These are phyloP conservation scores for Pseudocercospora crystallina DNA, from an alignment of 2,329 filamentous ascomycete genomes.

Conservation along the genomic window DNA sequence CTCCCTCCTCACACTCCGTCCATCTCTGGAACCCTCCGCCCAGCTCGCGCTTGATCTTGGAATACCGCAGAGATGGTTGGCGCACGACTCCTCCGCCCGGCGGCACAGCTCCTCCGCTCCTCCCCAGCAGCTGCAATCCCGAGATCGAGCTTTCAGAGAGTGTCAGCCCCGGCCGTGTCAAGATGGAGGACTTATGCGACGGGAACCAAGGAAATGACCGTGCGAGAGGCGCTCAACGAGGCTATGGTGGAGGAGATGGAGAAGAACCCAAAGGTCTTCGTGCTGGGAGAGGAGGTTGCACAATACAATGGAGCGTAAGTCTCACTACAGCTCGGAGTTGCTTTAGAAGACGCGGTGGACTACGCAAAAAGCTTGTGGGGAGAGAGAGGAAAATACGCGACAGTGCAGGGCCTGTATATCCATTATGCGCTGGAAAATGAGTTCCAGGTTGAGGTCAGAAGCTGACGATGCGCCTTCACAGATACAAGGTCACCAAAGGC, in stretches of 20 bases:
- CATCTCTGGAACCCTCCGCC: no score
- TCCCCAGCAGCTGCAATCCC: slow-evolving; percentile 50
- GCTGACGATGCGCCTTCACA: slow-evolving; percentile 44
- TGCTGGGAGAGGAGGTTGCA: slow-evolving; percentile 96
- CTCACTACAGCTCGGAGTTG: not conserved
- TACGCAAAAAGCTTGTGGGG: not conserved
- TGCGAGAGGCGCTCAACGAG: slow-evolving; percentile 96
- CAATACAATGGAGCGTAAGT: slow-evolving; percentile 95
- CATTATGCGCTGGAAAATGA: not conserved
- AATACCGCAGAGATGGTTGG: slow-evolving; percentile 51
- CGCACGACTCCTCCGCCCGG: slow-evolving; percentile 63
- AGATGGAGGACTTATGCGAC: slow-evolving; percentile 58
- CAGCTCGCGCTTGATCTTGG: slow-evolving; percentile 3
- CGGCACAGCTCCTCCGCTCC: slow-evolving; percentile 61
- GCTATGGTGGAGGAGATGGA: slow-evolving; percentile 97
- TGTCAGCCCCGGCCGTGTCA: slow-evolving; percentile 48
- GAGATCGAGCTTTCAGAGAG: slow-evolving; percentile 54
- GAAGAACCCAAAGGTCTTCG: slow-evolving; percentile 88
- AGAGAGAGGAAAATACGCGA: not conserved
- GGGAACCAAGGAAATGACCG: slow-evolving; percentile 87
- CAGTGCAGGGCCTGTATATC: not conserved
- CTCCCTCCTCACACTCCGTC: not conserved
- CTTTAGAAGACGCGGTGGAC: not conserved
- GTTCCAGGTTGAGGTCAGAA: not conserved
- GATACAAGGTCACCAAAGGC: slow-evolving; percentile 98